Evolutionary conservation across 257 asterid species (phyloP).

Genomic region (Parsonsia alboflavescens): DNA sequence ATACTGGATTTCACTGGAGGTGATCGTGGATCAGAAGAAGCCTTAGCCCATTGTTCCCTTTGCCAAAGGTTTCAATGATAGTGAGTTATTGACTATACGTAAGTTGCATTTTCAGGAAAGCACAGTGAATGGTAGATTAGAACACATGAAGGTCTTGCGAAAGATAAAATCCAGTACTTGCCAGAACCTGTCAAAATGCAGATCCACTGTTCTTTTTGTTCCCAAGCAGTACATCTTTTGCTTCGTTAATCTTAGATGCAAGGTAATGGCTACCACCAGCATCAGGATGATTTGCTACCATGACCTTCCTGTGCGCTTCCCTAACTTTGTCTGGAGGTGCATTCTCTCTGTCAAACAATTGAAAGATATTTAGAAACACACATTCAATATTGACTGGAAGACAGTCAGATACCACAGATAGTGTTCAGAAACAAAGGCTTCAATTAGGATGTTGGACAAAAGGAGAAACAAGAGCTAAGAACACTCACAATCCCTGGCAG

Average conservation of each 20-base stretch:
- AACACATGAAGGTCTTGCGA: not conserved
- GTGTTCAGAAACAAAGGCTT: no score
- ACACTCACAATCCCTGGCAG: not conserved
- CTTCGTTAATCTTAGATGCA: constrained; percentile 31
- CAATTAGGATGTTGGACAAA: not conserved
- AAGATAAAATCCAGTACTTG: not conserved
- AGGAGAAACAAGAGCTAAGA: not conserved
- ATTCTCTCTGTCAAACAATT: constrained; percentile 20
- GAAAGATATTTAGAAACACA: not conserved
- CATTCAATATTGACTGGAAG: not conserved
- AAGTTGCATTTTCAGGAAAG: not conserved
- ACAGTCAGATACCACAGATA: no score
- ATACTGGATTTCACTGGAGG: not conserved
- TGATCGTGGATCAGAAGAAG: not conserved
- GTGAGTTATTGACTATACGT: not conserved
- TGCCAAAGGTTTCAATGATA: not conserved
- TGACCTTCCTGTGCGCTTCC: constrained; percentile 33
- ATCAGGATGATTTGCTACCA: constrained; percentile 35
- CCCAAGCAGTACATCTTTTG: constrained; percentile 32
- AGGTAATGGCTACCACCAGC: constrained; percentile 36
- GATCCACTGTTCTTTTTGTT: constrained; percentile 24
- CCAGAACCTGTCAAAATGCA: constrained; percentile 20
- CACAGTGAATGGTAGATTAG: not conserved
- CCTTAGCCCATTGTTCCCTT: not conserved
- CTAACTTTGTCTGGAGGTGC: constrained; percentile 26